These are phyloP conservation scores for Wickerhamiella kurtzmanii DNA, from an alignment of 805 yeast species.

Conservation along the genomic window DNA sequence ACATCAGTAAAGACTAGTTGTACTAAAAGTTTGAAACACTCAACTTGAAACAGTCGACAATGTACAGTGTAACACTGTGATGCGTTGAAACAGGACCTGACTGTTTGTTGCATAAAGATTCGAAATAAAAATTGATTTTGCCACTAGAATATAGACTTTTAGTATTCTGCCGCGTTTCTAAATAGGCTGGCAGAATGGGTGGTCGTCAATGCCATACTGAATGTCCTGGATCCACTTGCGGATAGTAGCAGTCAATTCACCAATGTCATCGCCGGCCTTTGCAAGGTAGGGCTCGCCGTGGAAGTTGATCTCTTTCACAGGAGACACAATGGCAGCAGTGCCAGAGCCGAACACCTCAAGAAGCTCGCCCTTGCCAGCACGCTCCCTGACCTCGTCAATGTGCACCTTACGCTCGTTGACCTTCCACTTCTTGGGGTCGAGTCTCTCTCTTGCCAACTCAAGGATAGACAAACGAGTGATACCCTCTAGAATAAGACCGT, in stretches of 20 bases:
- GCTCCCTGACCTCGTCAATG: slow-evolving; percentile 67
- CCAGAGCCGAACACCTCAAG: slow-evolving; percentile 96
- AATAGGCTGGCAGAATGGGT: slow-evolving; percentile 27
- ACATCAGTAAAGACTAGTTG: too few relatives aligned
- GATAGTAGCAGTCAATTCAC: slow-evolving; percentile 50
- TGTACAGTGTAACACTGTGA: too few relatives aligned
- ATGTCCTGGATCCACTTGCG: slow-evolving; percentile 77
- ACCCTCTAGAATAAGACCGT: slow-evolving; percentile 94
- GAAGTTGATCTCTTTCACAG: slow-evolving; percentile 79
- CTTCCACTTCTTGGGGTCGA: slow-evolving; percentile 66
- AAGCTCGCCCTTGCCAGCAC: slow-evolving; percentile 65
- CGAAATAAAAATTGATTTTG: neutral
- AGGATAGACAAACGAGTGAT: slow-evolving; percentile 87
- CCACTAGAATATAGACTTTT: neutral
- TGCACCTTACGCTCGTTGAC: slow-evolving; percentile 73
- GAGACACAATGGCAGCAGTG: slow-evolving; percentile 94
- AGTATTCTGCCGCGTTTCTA: too few relatives aligned
- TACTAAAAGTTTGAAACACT: too few relatives aligned
- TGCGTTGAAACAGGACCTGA: too few relatives aligned
- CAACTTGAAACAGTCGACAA: too few relatives aligned
- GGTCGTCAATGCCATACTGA: slow-evolving; percentile 76
- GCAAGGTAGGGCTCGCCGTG: slow-evolving; percentile 39
- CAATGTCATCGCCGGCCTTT: slow-evolving; percentile 51
- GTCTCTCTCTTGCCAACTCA: slow-evolving; percentile 59
- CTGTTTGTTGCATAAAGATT: too few relatives aligned